A percentile compares a stretch with the other conserved stretches of the same genome.
Evolutionary conservation across 164 flowering plant species (phyloP).

Genomic region (Berberis vulgaris): DNA sequence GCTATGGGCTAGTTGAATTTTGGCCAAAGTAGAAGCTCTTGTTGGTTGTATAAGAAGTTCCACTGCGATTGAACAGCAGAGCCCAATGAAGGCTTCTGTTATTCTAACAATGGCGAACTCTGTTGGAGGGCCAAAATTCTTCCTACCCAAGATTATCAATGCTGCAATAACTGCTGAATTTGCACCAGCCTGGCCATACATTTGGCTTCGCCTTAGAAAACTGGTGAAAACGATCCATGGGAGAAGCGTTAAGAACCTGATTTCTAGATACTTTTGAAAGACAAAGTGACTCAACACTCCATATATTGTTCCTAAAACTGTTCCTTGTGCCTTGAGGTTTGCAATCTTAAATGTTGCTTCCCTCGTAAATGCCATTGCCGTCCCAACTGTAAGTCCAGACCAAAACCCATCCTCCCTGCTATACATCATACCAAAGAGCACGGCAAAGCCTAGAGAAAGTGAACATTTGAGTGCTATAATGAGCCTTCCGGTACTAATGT

Average conservation of each 20-base stretch:
- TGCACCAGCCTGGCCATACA: slow-evolving; percentile 84
- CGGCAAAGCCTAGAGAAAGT: slow-evolving; percentile 63
- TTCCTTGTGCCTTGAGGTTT: slow-evolving; percentile 74
- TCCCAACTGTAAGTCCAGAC: slow-evolving; percentile 71
- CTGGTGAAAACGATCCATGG: slow-evolving; percentile 81
- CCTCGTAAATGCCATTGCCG: slow-evolving; percentile 47
- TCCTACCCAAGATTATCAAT: slow-evolving; percentile 59
- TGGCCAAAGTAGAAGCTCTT: slow-evolving; percentile 64
- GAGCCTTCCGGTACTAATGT: slow-evolving; percentile 25
- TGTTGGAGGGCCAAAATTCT: slow-evolving; percentile 50
- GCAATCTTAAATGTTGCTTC: slow-evolving; percentile 69
- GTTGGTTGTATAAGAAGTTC: slow-evolving; percentile 63
- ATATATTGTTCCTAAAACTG: slow-evolving; percentile 71
- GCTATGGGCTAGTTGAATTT: slow-evolving; percentile 32
- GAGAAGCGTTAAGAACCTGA: slow-evolving; percentile 57
- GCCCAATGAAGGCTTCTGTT: slow-evolving; percentile 64
- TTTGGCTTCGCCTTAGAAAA: slow-evolving; percentile 51
- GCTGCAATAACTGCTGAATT: slow-evolving; percentile 74
- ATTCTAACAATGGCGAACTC: slow-evolving; percentile 81
- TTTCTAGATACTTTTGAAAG: slow-evolving; percentile 29
- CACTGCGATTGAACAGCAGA: slow-evolving; percentile 51
- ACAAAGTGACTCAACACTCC: slow-evolving; percentile 70
- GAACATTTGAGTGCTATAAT: slow-evolving; percentile 60
- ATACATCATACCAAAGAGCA: slow-evolving; percentile 52
- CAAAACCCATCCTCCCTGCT: slow-evolving; percentile 64